A percentile compares a stretch with the other conserved stretches of the same genome.
Conservation (phyloP, 495 filamentous ascomycete genomes). For the Neurospora sp. region DNA sequence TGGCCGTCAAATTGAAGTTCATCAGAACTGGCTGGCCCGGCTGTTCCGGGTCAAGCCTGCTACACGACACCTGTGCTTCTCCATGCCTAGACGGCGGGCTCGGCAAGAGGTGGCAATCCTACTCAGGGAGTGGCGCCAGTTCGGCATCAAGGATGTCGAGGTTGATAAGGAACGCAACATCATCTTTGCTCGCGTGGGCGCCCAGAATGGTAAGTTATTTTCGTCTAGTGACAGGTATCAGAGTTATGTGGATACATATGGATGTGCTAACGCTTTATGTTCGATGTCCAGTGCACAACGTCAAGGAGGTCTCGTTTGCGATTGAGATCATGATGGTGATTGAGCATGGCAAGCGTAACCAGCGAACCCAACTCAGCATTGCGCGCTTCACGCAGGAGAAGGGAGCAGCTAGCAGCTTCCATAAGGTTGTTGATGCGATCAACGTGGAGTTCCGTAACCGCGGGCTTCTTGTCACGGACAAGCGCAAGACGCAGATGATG, state of each 20-base stretch:
- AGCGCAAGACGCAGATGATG: conserved; percentile 60
- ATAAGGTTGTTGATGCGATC: conserved; percentile 69
- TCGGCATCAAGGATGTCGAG: conserved; percentile 66
- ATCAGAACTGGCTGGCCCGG: conserved; percentile 75
- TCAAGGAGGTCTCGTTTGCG: conserved; percentile 72
- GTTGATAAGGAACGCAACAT: conserved; percentile 64
- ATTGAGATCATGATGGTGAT: conserved; percentile 77
- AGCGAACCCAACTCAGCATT: conserved; percentile 55
- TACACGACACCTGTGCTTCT: conserved; percentile 61
- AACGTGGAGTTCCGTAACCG: conserved; percentile 47
- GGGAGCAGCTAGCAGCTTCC: conserved; percentile 78
- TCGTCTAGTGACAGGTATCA: background rate
- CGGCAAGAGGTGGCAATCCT: conserved; percentile 65
- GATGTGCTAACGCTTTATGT: conserved; percentile 13
- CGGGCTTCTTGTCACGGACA: conserved; percentile 58
- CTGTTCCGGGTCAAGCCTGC: conserved; percentile 86
- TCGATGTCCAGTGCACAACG: conserved; percentile 46
- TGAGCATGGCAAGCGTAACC: conserved; percentile 50
- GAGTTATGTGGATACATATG: conserved; percentile 1
- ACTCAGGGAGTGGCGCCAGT: conserved; percentile 67
- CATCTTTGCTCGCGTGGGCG: conserved; percentile 64
- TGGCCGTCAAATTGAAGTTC: conserved; percentile 43
- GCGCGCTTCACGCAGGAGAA: conserved; percentile 79
- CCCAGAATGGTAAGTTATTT: conserved; percentile 59
- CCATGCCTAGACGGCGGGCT: conserved; percentile 53